Evolutionary conservation across 257 asterid species (phyloP).

Genomic region (Solanum etuberosum): DNA sequence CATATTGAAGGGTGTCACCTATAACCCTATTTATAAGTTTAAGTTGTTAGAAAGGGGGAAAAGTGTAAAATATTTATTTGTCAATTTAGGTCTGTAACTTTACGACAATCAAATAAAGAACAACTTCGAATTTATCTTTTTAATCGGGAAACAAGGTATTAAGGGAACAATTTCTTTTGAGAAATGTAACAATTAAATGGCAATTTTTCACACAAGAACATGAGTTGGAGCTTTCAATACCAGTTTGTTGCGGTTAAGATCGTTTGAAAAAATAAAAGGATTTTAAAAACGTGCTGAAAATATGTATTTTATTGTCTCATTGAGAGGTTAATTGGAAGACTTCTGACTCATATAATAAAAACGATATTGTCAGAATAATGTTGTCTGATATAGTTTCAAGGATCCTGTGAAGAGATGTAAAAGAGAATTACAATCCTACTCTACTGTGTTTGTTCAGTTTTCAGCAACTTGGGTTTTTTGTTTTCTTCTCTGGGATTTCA

Average conservation of each 20-base stretch:
- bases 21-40: background rate
- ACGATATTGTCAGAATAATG: background rate
- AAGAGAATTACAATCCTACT: background rate
- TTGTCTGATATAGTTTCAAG: background rate
- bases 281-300: background rate
- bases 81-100: background rate
- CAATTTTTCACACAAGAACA: background rate
- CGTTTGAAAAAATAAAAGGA: background rate
- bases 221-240: background rate
- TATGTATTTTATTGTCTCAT: background rate
- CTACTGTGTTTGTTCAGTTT: background rate
- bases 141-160: background rate
- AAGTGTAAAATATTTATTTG: background rate
- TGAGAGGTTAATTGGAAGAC: background rate
- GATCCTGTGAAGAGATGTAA: background rate
- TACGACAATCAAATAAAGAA: background rate
- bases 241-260: background rate
- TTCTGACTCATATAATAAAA: background rate
- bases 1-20: background rate
- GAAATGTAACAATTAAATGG: background rate
- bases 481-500: background rate
- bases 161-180: background rate
- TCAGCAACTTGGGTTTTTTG: background rate
- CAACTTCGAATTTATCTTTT: background rate
- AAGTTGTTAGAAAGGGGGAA: background rate